These are phyloP conservation scores for Elsinoe perseae DNA, from an alignment of 2,329 filamentous ascomycete genomes.

Conservation along the genomic window DNA sequence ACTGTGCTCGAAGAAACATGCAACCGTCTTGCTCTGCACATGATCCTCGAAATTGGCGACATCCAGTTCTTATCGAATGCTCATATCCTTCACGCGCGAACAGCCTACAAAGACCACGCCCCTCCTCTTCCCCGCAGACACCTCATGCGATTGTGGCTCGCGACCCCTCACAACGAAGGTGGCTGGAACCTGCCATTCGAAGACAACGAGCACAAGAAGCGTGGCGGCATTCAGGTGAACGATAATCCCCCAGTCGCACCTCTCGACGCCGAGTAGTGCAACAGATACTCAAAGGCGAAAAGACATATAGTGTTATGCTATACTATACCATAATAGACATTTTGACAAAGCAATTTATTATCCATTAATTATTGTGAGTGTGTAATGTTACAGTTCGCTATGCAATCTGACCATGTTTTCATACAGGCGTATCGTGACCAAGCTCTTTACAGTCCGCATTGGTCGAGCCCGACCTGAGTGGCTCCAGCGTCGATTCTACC, in stretches of 20 bases:
- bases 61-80: constrained; percentile 80
- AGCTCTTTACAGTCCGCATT: constrained; percentile 29
- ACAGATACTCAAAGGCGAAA: too few species aligned
- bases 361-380: neutral
- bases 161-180: constrained; percentile 71
- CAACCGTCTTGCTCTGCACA: constrained; percentile 65
- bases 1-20: constrained; percentile 69
- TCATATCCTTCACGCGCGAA: constrained; percentile 74
- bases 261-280: constrained; percentile 64
- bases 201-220: constrained; percentile 75
- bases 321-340: neutral
- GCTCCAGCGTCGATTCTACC: constrained; percentile 37
- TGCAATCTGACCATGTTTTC: too few species aligned
- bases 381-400: constrained; percentile 1
- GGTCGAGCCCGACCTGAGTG: constrained; percentile 31
- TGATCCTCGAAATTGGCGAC: constrained; percentile 78
- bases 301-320: too few species aligned
- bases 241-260: constrained; percentile 67
- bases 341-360: too few species aligned
- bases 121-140: constrained; percentile 65
- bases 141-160: constrained; percentile 76
- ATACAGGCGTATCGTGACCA: too few species aligned
- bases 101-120: constrained; percentile 65
- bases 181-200: constrained; percentile 80
- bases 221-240: constrained; percentile 82